Evolutionary conservation across 2,329 filamentous ascomycete genomes (phyloP), one percentile per base, ranked within the genome.

Genomic region (Chaetomiaceae sp.): DNA sequence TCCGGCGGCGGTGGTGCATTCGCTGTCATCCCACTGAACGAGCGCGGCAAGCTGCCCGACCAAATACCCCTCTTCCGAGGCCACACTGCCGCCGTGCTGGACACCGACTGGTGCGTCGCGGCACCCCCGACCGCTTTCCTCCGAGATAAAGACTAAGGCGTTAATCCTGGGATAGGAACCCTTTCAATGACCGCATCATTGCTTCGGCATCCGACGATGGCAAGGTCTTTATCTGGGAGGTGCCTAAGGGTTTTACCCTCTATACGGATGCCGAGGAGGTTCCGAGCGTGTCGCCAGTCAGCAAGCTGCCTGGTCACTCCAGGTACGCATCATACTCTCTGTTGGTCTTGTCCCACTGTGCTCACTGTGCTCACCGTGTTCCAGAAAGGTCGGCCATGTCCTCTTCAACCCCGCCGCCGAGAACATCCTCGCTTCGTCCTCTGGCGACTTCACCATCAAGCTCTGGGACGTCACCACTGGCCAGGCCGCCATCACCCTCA

Each of bases 361-460:
- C 14, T 38, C n/a, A 3, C 38, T 34, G 14, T 34, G 20, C 51
- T 54, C 42, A 51, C 40, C 21, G 33, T 43, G 53, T 60, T 69
- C 55, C 67, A 95, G 92, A 71, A 99, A 99, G 73, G 89, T 99
- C 58, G 93, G 93, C 55, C 93, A 99, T 70, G 92, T 99, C 60
- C 82, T 96, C 48, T 99, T 97, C 79, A 97, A 99, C 74, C 91
- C 93, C 45, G 84, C 92, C 37, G 93, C 93, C 63, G 90, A 96
- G 67, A 95, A 95, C 70, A 86, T 99, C 60, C 86, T 99, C 44
- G 92, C 93, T 48, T 96, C 91, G 25, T 87, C 92, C 33, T 97
- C 93, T 13, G 93, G 92, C 65, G 93, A 99, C 70, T 91, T 90
- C 71, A 90, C 86, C 14, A 81, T 97, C 72, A 97, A 96, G 76